phyloP scores from a whole-genome alignment of 1,284 basidiomycete genomes.

The Lignosus rhinocerotis region DNA sequence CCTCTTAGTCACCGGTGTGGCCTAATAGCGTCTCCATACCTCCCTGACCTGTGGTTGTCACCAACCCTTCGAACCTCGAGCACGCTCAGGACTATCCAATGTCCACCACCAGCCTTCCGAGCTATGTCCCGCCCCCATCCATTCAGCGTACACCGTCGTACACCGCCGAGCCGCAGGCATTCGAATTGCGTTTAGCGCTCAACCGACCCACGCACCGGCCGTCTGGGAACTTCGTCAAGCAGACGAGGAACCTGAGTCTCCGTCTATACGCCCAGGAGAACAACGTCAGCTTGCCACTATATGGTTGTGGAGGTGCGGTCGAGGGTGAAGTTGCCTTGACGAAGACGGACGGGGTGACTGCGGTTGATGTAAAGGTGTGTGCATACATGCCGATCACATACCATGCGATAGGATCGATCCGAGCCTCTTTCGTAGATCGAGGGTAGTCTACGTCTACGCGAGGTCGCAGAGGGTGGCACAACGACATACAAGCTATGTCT shows the following conservation, averaged over 20 bases:
- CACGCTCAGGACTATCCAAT: conserved; percentile 16
- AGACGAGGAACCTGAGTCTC: conserved; percentile 53
- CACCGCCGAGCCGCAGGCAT: conserved; percentile 47
- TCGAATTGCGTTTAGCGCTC: conserved; percentile 56
- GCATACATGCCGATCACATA: not conserved
- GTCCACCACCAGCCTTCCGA: conserved; percentile 38
- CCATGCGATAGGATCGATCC: not conserved
- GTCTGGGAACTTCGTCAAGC: conserved; percentile 59
- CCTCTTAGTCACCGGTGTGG: conserved; percentile 16
- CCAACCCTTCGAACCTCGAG: too few species aligned
- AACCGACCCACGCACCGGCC: conserved; percentile 38
- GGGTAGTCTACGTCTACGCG: conserved; percentile 57
- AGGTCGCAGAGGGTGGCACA: conserved; percentile 65
- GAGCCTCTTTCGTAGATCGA: conserved; percentile 50
- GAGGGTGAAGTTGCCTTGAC: conserved; percentile 58
- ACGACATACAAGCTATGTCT: conserved; percentile 52
- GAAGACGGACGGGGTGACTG: conserved; percentile 55
- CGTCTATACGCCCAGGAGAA: conserved; percentile 54
- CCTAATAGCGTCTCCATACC: not conserved
- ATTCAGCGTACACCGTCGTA: conserved; percentile 33
- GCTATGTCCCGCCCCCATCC: conserved; percentile 27
- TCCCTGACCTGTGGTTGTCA: too few species aligned
- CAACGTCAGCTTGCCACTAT: conserved; percentile 51
- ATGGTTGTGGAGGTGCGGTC: conserved; percentile 52
- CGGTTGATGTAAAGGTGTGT: conserved; percentile 64